These are phyloP conservation scores for Aspergillus ochraceus DNA, from an alignment of 2,329 filamentous ascomycete species.

Conservation along the genomic window DNA sequence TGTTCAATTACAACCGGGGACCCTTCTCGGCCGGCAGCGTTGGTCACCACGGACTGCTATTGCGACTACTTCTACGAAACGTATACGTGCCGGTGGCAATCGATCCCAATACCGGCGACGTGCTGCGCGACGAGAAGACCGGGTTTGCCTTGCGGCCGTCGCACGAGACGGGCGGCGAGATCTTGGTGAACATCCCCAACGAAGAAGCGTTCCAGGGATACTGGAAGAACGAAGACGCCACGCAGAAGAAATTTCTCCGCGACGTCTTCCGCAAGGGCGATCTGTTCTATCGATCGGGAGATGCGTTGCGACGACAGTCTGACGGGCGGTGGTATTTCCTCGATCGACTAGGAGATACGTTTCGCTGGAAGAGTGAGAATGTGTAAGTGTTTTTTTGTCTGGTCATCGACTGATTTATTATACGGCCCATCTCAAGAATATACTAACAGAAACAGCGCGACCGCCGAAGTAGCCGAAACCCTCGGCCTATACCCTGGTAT, in stretches of 20 bases:
- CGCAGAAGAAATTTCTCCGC: slow-evolving; percentile 63
- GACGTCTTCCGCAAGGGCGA: slow-evolving; percentile 69
- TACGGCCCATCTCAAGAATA: not conserved
- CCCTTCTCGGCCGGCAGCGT: slow-evolving; percentile 65
- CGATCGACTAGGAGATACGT: slow-evolving; percentile 71
- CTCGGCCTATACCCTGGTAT: slow-evolving; percentile 61
- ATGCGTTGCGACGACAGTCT: slow-evolving; percentile 60
- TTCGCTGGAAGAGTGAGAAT: slow-evolving; percentile 72
- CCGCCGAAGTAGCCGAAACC: slow-evolving; percentile 65
- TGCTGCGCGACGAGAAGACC: slow-evolving; percentile 65
- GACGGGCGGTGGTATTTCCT: slow-evolving; percentile 71
- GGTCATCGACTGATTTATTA: too few relatives aligned
- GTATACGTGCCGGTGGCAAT: slow-evolving; percentile 66
- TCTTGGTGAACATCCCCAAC: slow-evolving; percentile 63
- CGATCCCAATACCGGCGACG: slow-evolving; percentile 67
- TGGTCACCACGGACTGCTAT: slow-evolving; percentile 68
- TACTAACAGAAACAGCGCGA: slow-evolving; percentile 36
- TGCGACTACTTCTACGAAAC: slow-evolving; percentile 55
- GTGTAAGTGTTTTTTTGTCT: too few relatives aligned
- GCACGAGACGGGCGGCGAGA: slow-evolving; percentile 72
- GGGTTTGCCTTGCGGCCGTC: slow-evolving; percentile 65
- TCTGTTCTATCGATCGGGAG: slow-evolving; percentile 67
- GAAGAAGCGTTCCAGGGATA: slow-evolving; percentile 67
- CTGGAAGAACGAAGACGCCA: slow-evolving; percentile 66
- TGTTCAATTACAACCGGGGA: slow-evolving; percentile 62